Conservation (phyloP, 176 grass and related monocot species). For the Rhipidocladum racemiflorum region DNA sequence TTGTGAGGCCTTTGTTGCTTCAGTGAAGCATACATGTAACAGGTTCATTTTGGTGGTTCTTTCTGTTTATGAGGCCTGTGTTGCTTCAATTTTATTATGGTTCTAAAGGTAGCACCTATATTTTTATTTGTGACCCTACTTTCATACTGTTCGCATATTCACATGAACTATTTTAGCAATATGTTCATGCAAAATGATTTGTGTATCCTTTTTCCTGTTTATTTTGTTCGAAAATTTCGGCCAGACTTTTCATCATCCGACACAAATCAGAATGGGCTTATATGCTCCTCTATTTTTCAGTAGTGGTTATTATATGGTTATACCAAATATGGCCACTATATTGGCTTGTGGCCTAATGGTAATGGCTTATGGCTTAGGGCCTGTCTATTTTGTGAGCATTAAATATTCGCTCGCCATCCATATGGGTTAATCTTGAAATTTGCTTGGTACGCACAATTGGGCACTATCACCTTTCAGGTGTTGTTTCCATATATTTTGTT, state of each 20-base stretch:
- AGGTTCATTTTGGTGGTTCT: not conserved
- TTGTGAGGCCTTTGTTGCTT: not conserved
- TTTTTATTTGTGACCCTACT: not conserved
- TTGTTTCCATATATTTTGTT: constrained; percentile 11
- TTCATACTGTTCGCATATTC: not conserved
- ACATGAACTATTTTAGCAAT: not conserved
- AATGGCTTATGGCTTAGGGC: not conserved
- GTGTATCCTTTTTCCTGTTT: not conserved
- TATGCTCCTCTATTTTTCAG: not conserved
- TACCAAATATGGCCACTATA: not conserved
- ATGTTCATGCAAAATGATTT: constrained; percentile 5
- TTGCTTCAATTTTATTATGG: not conserved
- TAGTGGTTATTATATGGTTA: not conserved
- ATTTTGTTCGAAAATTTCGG: not conserved
- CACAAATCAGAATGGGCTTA: not conserved
- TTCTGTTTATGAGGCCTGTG: not conserved
- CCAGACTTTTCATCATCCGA: not conserved
- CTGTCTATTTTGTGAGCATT: not conserved
- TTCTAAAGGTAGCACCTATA: not conserved
- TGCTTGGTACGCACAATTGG: not conserved
- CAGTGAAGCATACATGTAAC: not conserved
- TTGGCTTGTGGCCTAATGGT: not conserved
- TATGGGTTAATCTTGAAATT: not conserved
- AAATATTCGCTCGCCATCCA: not conserved
- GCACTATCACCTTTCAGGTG: not conserved